Evolutionary conservation across 257 asterid species (phyloP).

Genomic region (Ophiorrhiza pumila): DNA sequence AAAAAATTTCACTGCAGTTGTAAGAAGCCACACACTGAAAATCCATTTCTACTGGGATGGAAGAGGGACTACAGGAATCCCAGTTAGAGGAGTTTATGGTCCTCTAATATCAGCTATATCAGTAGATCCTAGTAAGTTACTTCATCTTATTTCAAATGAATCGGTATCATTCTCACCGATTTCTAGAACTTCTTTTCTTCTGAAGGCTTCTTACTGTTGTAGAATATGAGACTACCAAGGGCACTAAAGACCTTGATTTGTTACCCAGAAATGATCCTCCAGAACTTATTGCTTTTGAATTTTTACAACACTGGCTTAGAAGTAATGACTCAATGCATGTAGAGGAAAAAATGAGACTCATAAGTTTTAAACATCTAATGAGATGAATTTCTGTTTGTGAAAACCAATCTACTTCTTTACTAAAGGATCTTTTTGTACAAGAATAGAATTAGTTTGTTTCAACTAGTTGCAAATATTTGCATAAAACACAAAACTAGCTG

Average conservation of each 20-base stretch:
- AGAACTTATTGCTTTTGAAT: neutral
- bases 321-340: neutral
- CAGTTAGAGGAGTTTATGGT: constrained; percentile 79
- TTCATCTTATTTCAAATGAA: neutral
- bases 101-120: constrained; percentile 89
- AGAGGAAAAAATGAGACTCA: neutral
- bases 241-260: neutral
- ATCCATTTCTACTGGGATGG: constrained; percentile 92
- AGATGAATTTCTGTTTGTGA: neutral
- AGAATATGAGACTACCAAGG: neutral
- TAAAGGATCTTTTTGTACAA: neutral
- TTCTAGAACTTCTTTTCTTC: neutral
- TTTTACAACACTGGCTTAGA: neutral
- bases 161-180: neutral
- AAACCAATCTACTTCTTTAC: neutral
- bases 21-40: constrained; percentile 56
- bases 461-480: neutral
- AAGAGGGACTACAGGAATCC: constrained; percentile 86
- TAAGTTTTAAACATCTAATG: neutral
- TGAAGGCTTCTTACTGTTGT: neutral
- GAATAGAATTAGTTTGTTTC: neutral
- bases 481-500: neutral
- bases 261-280: neutral
- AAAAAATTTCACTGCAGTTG: constrained; percentile 49
- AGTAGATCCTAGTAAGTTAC: constrained; percentile 69